Evolutionary conservation across 2,329 filamentous ascomycete genomes (phyloP), one percentile per base, ranked within the genome.

Genomic region (Stachybotrys elegans): DNA sequence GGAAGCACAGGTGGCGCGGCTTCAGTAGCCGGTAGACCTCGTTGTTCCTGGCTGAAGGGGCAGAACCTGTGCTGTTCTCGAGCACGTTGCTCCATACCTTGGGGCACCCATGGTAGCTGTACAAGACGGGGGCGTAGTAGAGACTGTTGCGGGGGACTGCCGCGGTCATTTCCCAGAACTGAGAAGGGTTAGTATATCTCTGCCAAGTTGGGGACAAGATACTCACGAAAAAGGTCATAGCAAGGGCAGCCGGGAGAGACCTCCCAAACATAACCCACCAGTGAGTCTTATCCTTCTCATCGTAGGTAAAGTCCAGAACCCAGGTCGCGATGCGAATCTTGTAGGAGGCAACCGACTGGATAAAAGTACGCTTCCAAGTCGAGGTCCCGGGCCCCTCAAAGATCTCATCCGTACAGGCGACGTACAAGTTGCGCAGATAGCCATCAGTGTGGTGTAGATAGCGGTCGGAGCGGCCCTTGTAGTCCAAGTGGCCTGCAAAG

Each of bases 41-140:
- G 12, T 56, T 57, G 29, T 53, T 55, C 2, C 55, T 48, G 16
- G 47, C 47, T 45, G 53, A 44, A 13, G 52, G 43, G 11, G 52
- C 48, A 2, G 53, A 22, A 8, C 52, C 55, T 22, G 53, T 57
- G 20, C 43, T 46, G 36, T 57, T 56, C 42, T 57, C 55, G n/a
- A 56, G 50, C 22, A 55, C 32, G 38, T 57, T 57, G 27, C 51
- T 57, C 55, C 55, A 57, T 8, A 57, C 54, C 40, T 57, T 57
- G 35, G 53, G 51, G 37, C 51, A 45, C 8, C 55, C 55, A 19
- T 57, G 48, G 46, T 45, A 54, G 6, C 17, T 45, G 43, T 57
- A 57, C 12, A 56, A 45, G 6, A 57, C 53, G 2, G 55, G 55
- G 8, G 55, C 55, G 23, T 57, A 57, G 16, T 6, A 35, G 4